A percentile compares a stretch with the other conserved stretches of the same genome.
Conservation (phyloP, 345 rosid genomes). For the Rhodamnia argentea region DNA sequence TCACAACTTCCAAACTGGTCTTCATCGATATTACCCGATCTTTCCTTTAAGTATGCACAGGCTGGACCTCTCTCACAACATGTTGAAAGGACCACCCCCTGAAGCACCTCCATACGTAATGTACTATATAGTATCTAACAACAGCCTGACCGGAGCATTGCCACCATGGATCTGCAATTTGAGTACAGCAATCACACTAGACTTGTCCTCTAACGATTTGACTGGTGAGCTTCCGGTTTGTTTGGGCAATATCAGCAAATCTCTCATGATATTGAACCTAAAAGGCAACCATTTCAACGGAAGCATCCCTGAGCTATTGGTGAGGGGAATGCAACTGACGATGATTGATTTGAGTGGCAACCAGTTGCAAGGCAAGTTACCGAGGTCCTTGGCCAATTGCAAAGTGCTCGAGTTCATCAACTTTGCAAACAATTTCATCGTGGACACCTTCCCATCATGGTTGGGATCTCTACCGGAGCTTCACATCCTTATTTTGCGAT, state of each 20-base stretch:
- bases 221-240: constrained; percentile 15
- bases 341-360: neutral
- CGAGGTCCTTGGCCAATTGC: neutral
- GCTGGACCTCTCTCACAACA: neutral
- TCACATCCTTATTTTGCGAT: neutral
- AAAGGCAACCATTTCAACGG: neutral
- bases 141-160: neutral
- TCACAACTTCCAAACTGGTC: constrained; percentile 1
- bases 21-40: neutral
- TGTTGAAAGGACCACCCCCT: constrained; percentile 5
- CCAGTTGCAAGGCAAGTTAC: neutral
- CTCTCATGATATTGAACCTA: neutral
- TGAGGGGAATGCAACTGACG: neutral
- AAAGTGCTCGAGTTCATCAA: neutral
- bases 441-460: neutral
- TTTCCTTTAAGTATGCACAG: neutral
- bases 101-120: neutral
- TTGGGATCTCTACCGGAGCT: neutral
- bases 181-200: neutral
- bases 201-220: constrained; percentile 11
- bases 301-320: neutral
- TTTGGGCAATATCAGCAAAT: neutral
- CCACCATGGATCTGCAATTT: constrained; percentile 2
- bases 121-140: neutral
- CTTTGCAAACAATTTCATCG: neutral